Percentiles rank a stretch among this genome's conserved stretches.
phyloP scores from a whole-genome alignment of 2,329 filamentous ascomycete species.

The Penicillium sumatraense region DNA sequence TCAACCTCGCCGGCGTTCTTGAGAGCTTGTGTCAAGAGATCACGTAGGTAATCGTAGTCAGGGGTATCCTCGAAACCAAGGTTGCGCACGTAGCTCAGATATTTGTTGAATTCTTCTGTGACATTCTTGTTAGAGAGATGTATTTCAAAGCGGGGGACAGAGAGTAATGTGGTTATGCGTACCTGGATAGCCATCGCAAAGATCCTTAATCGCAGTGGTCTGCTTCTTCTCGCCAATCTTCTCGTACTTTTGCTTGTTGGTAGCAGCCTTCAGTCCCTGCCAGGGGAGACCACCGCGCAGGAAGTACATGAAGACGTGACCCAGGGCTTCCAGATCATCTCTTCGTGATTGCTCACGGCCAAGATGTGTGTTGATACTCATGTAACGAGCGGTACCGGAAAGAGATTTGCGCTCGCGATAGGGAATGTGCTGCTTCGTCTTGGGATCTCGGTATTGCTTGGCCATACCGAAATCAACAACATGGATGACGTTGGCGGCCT shows the following conservation, averaged over 20 bases:
- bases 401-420: slow-evolving; percentile 96
- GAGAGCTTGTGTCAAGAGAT: slow-evolving; percentile 92
- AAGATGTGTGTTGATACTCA: slow-evolving; percentile 99
- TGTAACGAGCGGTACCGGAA: slow-evolving; percentile 95
- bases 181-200: slow-evolving; percentile 92
- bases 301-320: slow-evolving; percentile 74
- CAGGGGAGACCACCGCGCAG: slow-evolving; percentile 68
- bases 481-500: slow-evolving; percentile 96
- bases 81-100: slow-evolving; percentile 95
- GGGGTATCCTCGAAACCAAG: slow-evolving; percentile 98
- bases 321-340: slow-evolving; percentile 88
- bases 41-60: slow-evolving; percentile 96
- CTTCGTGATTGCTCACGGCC: slow-evolving; percentile 94
- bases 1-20: slow-evolving; percentile 94
- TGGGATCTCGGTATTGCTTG: slow-evolving; percentile 97
- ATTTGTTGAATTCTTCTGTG: slow-evolving; percentile 92
- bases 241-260: slow-evolving; percentile 96
- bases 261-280: slow-evolving; percentile 71
- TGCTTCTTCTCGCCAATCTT: slow-evolving; percentile 99
- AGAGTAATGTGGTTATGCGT: slow-evolving; percentile 29
- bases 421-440: slow-evolving; percentile 98
- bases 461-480: slow-evolving; percentile 99
- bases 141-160: slow-evolving; percentile 32
- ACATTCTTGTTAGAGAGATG: slow-evolving; percentile 17
- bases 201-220: slow-evolving; percentile 93